Base-by-base conservation (phyloP, 2,329 filamentous ascomycete species). In the Diaporthe eres region DNA sequence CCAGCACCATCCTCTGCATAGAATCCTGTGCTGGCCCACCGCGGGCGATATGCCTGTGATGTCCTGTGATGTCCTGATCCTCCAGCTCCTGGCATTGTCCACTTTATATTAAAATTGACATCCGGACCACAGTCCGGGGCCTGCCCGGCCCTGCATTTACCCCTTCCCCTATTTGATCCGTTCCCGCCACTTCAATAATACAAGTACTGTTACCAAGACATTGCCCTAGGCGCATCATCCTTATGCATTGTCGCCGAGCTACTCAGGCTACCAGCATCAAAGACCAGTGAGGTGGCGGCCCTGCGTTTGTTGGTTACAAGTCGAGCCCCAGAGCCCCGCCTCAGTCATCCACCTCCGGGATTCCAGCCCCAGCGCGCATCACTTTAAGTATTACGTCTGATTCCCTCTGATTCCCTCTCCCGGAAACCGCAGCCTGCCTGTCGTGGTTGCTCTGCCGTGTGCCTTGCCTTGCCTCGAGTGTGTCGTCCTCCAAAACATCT, bases 21-120 rank as follows among this genome's bases (percentile, higher is more conserved):
- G 44, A 17, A 31, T 34, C 47, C 53, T 44, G 63, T 49, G 61
- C 44, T 51, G 72, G 28, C 39, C 49, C 53, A n/a, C 19, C 7
- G 42, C n/a, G 1, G 37, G 37, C 34, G 42, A 34, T 60, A 39
- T 61, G 58, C 68, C 22, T 53, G 63, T 49, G 6, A 13, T 49
- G 44, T 53, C 22, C 28, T 25, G 47, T 53, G 12, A 39, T 31
- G 65, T 37, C 68, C 58, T 70, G 61, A 76, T 76, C 61, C 75
- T 76, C 58, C 67, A 72, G 53, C 71, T 76, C 61, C 71, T 67
- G 61, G 53, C 17, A 55, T 74, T 72, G 75, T 77, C 75, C 75
- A 75, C 75, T 77, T 76, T 77, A 73, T 77, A 75, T 77, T 77
- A 77, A 75, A 74, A 75, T 75, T 58, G 57, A 68, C 67, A 58